A percentile compares a stretch with the other conserved stretches of the same genome.
Evolutionary conservation across 2,329 filamentous ascomycete genomes (phyloP).

Genomic region (Cladosporium sp.): DNA sequence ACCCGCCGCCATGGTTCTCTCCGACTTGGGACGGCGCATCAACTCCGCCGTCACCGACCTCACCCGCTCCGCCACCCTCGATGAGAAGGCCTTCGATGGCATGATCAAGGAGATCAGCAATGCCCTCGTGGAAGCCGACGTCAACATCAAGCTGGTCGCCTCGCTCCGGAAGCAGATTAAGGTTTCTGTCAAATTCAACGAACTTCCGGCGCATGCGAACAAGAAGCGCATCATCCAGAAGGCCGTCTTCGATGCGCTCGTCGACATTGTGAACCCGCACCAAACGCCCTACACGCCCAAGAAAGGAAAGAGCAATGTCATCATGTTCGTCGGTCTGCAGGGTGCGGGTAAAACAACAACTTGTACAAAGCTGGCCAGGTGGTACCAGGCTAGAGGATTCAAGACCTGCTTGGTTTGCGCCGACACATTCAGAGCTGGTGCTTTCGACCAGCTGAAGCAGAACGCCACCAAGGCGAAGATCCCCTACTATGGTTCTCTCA

Average conservation of each 20-base stretch:
- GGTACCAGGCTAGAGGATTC: constrained; percentile 92
- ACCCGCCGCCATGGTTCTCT: constrained; percentile 75
- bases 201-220: constrained; percentile 84
- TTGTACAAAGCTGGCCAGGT: constrained; percentile 91
- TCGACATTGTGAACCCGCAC: constrained; percentile 92
- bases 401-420: constrained; percentile 92
- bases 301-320: constrained; percentile 92
- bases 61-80: constrained; percentile 85
- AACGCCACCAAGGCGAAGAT: constrained; percentile 99
- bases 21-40: constrained; percentile 97
- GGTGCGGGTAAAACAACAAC: constrained; percentile 97
- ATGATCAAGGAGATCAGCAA: constrained; percentile 99
- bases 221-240: constrained; percentile 99
- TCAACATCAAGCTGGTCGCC: constrained; percentile 91
- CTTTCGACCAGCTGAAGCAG: constrained; percentile 97
- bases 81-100: constrained; percentile 96
- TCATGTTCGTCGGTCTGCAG: constrained; percentile 99
- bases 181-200: constrained; percentile 86
- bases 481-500: constrained; percentile 94
- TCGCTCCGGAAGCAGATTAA: constrained; percentile 92
- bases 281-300: constrained; percentile 94
- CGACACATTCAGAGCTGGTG: constrained; percentile 96
- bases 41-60: constrained; percentile 93
- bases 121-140: constrained; percentile 91
- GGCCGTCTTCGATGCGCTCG: constrained; percentile 93